Conservation (phyloP, 2,329 filamentous ascomycete genomes). For the Beauveria sp. region DNA sequence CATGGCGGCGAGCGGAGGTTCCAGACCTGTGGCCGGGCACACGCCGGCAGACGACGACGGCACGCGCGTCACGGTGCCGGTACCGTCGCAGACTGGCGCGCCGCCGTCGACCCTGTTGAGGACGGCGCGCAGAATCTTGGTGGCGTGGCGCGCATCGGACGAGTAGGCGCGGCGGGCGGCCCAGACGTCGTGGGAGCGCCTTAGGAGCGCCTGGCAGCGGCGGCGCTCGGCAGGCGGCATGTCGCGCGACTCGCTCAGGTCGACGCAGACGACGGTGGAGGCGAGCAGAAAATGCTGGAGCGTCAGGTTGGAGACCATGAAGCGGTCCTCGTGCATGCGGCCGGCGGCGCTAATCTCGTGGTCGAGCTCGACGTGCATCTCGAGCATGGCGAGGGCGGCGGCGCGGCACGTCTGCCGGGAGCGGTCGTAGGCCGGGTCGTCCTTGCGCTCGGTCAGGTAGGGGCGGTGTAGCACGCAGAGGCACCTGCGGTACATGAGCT, state of each 20-base stretch:
- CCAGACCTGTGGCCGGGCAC: neutral
- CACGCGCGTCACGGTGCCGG: neutral
- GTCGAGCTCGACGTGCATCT: conserved; percentile 40
- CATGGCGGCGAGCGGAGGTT: conserved; percentile 5
- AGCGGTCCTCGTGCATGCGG: conserved; percentile 42
- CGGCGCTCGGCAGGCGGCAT: conserved; percentile 24
- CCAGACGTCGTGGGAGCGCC: conserved; percentile 36
- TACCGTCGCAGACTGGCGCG: neutral
- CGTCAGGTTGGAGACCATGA: conserved; percentile 45
- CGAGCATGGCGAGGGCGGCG: conserved; percentile 35
- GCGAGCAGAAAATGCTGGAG: conserved; percentile 49
- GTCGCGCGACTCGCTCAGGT: conserved; percentile 33
- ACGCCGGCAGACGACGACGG: neutral
- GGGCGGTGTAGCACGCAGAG: conserved; percentile 43
- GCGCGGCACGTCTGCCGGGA: conserved; percentile 36
- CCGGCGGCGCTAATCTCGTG: conserved; percentile 40
- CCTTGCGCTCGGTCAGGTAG: conserved; percentile 34
- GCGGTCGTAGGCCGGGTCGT: conserved; percentile 27
- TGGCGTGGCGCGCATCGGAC: conserved; percentile 35
- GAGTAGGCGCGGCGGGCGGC: conserved; percentile 28
- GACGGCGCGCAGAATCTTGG: conserved; percentile 34
- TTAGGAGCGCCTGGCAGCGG: conserved; percentile 28
- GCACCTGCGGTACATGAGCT: conserved; percentile 40
- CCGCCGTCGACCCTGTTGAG: conserved; percentile 27
- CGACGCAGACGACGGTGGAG: conserved; percentile 51